Evolutionary conservation across 2,329 filamentous ascomycete genomes (phyloP).

Genomic region (Thielaviopsis populi): DNA sequence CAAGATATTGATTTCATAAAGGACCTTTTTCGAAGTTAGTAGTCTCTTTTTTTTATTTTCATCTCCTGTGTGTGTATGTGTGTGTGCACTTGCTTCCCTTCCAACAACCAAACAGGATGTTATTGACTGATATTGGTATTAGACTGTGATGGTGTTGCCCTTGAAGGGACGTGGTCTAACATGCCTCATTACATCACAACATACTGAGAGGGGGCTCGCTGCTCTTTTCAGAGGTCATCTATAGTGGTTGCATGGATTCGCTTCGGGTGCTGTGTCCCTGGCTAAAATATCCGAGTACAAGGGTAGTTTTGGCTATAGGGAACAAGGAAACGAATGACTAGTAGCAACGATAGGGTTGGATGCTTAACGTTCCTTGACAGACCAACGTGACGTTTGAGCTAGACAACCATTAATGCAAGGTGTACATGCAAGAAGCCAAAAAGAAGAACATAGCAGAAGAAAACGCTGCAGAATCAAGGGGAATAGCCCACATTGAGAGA

Average conservation of each 20-base stretch:
- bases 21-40: neutral
- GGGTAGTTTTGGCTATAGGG: neutral
- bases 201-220: neutral
- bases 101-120: neutral
- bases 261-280: neutral
- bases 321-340: neutral
- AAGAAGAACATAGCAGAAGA: neutral
- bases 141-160: neutral
- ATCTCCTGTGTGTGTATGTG: too few relatives aligned
- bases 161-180: neutral
- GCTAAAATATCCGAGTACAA: neutral
- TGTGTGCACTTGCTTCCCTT: neutral
- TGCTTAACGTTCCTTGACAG: neutral
- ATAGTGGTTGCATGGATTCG: neutral
- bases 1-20: neutral
- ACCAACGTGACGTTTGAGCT: neutral
- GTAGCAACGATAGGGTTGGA: neutral
- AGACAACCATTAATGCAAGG: neutral
- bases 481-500: neutral
- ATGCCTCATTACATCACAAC: neutral
- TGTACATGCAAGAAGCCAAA: neutral
- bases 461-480: neutral
- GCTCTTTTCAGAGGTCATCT: neutral
- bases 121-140: constrained; percentile 3
- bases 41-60: too few relatives aligned